These are phyloP conservation scores for Clarireedia hainanense DNA, from an alignment of 2,329 filamentous ascomycete species.

Conservation along the genomic window DNA sequence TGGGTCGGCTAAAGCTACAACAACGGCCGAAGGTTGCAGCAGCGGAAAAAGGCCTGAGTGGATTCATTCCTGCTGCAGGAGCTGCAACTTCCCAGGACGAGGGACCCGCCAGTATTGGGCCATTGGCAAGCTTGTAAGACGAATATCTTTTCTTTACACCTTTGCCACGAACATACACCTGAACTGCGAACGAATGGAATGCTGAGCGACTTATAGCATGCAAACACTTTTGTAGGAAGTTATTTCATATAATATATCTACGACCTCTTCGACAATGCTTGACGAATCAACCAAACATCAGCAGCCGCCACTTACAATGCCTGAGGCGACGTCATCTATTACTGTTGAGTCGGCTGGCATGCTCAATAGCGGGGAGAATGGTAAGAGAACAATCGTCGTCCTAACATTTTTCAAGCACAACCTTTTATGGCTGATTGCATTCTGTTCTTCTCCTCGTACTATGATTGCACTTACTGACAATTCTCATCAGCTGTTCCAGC, in stretches of 20 bases:
- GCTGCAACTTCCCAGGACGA: slow-evolving; percentile 21
- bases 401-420: not conserved
- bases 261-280: slow-evolving; percentile 18
- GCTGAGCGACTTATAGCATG: slow-evolving; percentile 24
- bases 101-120: slow-evolving; percentile 18
- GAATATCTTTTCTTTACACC: slow-evolving; percentile 11
- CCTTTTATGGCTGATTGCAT: not conserved
- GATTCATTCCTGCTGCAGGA: slow-evolving; percentile 15
- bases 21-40: slow-evolving; percentile 20
- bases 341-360: slow-evolving; percentile 23
- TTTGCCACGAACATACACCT: slow-evolving; percentile 18
- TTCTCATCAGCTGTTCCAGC: not conserved
- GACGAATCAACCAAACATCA: slow-evolving; percentile 22
- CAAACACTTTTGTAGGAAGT: slow-evolving; percentile 15
- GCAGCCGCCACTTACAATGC: slow-evolving; percentile 24
- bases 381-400: slow-evolving; percentile 18
- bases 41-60: slow-evolving; percentile 10
- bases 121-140: slow-evolving; percentile 24
- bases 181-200: slow-evolving; percentile 17
- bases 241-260: slow-evolving; percentile 14
- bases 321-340: slow-evolving; percentile 25
- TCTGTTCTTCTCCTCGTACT: not conserved
- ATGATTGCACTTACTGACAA: not conserved
- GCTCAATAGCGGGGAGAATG: slow-evolving; percentile 24
- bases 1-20: slow-evolving; percentile 21